phyloP scores from a whole-genome alignment of 1,139 yeast genomes.

The Suhomyces wounanorum region DNA sequence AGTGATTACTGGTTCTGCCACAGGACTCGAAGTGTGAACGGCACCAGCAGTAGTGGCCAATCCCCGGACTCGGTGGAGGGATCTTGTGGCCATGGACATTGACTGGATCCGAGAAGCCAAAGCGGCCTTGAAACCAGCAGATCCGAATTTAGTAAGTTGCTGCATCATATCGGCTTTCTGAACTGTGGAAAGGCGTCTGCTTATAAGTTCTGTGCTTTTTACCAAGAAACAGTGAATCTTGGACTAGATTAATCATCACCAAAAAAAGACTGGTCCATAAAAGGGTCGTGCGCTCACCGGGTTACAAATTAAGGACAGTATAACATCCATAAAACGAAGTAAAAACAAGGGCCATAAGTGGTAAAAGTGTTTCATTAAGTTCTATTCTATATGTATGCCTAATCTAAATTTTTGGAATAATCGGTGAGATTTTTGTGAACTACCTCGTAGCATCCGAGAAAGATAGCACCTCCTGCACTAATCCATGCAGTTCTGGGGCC shows the following conservation, averaged over 20 bases:
- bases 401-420: background rate
- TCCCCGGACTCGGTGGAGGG: conserved; percentile 1
- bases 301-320: background rate
- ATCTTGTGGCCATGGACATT: background rate
- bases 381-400: background rate
- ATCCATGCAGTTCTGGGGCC: conserved; percentile 98
- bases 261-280: conserved; percentile 2
- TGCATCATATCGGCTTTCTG: background rate
- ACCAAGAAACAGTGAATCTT: background rate
- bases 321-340: no score
- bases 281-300: conserved; percentile 2
- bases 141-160: conserved; percentile 3
- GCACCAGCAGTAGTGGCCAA: conserved; percentile 21
- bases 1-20: conserved; percentile 21
- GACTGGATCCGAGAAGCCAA: background rate
- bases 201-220: background rate
- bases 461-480: conserved; percentile 97
- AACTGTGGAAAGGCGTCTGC: background rate
- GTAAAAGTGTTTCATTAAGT: background rate
- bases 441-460: conserved; percentile 88
- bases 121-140: background rate
- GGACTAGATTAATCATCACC: conserved; percentile 6
- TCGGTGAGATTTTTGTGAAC: conserved; percentile 40
- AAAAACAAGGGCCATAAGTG: no score
- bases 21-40: conserved; percentile 23